These are phyloP conservation scores for Epichloe aotearoae DNA, from an alignment of 2,329 filamentous ascomycete species.

Conservation along the genomic window DNA sequence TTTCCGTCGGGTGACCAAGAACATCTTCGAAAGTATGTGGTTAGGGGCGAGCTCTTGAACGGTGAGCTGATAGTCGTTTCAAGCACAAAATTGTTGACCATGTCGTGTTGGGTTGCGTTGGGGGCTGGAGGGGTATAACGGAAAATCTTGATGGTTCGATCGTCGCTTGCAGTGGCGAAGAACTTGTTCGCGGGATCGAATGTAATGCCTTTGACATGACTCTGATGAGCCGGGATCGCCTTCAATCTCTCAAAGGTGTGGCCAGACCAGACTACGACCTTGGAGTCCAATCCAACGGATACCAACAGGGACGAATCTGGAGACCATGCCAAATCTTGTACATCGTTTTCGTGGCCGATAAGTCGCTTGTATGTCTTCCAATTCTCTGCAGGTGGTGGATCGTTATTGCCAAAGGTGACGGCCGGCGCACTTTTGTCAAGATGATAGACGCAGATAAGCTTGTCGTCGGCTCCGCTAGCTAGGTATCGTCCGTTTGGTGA, in stretches of 20 bases:
- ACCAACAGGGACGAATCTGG: conserved; percentile 90
- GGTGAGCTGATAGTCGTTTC: conserved; percentile 83
- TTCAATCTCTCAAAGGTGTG: conserved; percentile 97
- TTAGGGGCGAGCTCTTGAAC: conserved; percentile 83
- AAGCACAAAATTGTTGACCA: conserved; percentile 90
- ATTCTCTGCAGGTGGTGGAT: conserved; percentile 87
- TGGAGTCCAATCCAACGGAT: conserved; percentile 92
- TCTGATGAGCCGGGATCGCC: conserved; percentile 82
- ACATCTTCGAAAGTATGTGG: conserved; percentile 90
- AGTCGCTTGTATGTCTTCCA: conserved; percentile 92
- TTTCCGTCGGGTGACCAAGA: conserved; percentile 97
- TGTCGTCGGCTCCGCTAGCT: conserved; percentile 94
- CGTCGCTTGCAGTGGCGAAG: conserved; percentile 95
- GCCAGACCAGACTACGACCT: conserved; percentile 96
- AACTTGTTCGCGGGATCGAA: conserved; percentile 99
- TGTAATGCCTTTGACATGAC: conserved; percentile 96
- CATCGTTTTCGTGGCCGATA: conserved; percentile 95
- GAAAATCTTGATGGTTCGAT: conserved; percentile 93
- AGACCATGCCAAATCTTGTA: conserved; percentile 96
- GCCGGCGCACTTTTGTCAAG: conserved; percentile 72
- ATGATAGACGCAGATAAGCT: conserved; percentile 95
- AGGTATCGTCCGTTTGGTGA: conserved; percentile 91
- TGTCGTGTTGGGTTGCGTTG: conserved; percentile 87
- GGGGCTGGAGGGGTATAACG: conserved; percentile 83
- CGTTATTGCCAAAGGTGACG: conserved; percentile 76